phyloP scores from a whole-genome alignment of 805 yeast genomes.

The Candida ovalis region DNA sequence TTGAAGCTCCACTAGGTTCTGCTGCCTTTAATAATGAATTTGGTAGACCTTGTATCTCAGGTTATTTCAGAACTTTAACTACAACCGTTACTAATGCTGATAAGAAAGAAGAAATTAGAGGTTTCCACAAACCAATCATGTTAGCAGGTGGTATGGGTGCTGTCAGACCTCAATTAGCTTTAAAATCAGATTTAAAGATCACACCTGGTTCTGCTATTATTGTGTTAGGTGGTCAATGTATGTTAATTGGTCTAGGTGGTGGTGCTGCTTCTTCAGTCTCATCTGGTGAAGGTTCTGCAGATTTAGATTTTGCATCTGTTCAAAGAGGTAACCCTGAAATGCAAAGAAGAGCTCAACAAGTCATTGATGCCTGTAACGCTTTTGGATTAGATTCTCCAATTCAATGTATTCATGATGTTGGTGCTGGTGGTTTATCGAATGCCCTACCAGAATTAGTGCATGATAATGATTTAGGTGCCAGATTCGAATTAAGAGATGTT shows the following conservation, averaged over 20 bases:
- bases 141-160: conserved; percentile 99
- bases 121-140: conserved; percentile 99
- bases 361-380: conserved; percentile 89
- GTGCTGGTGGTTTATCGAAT: conserved; percentile 98
- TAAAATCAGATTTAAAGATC: conserved; percentile 73
- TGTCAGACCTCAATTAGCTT: conserved; percentile 86
- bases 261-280: conserved; percentile 98
- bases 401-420: conserved; percentile 96
- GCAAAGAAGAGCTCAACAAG: conserved; percentile 99
- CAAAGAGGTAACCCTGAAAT: conserved; percentile 99
- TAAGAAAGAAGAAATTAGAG: conserved; percentile 75
- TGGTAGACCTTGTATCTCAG: conserved; percentile 96
- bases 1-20: conserved; percentile 95
- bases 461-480: conserved; percentile 94
- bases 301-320: conserved; percentile 95
- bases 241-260: conserved; percentile 98
- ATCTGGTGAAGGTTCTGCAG: conserved; percentile 96
- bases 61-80: conserved; percentile 93
- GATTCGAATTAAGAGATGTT: conserved; percentile 84
- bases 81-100: conserved; percentile 63
- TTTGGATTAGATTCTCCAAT: conserved; percentile 74
- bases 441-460: conserved; percentile 97
- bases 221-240: conserved; percentile 95
- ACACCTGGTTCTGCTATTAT: conserved; percentile 90
- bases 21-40: conserved; percentile 98